These are phyloP conservation scores for Boletus pseudopeckii DNA, from an alignment of 768 basidiomycete species.

Conservation along the genomic window DNA sequence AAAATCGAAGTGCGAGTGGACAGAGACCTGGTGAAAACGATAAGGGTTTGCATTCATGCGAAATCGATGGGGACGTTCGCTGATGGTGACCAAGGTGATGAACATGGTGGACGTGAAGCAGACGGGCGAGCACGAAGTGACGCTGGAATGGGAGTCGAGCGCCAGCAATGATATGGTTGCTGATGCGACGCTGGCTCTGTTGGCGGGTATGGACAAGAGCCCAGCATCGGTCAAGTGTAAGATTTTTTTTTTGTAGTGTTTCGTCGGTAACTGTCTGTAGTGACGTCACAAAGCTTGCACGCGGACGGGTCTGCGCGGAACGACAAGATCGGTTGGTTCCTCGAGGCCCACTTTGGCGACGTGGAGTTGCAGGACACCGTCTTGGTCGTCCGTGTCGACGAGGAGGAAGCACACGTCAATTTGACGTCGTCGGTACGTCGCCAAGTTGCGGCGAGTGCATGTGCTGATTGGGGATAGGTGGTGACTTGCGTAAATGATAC, in stretches of 20 bases:
- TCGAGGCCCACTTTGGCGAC: conserved; percentile 93
- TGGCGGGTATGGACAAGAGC: conserved; percentile 86
- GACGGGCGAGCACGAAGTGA: conserved; percentile 69
- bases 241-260: background rate
- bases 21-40: conserved; percentile 54
- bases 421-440: conserved; percentile 66
- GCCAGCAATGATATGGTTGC: conserved; percentile 97
- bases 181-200: conserved; percentile 84
- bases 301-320: conserved; percentile 50
- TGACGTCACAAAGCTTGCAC: conserved; percentile 57
- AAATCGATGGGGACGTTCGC: background rate
- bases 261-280: conserved; percentile 28
- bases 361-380: conserved; percentile 64
- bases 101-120: conserved; percentile 79
- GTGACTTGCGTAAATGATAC: background rate
- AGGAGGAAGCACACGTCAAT: conserved; percentile 74
- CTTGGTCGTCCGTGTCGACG: conserved; percentile 73
- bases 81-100: conserved; percentile 68
- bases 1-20: conserved; percentile 67
- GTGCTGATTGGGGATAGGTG: background rate
- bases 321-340: conserved; percentile 68
- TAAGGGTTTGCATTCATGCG: conserved; percentile 51
- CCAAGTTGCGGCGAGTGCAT: background rate
- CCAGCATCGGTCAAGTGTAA: conserved; percentile 88
- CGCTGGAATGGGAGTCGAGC: conserved; percentile 90